Percentiles rank a stretch among this genome's conserved stretches.
These are phyloP conservation scores for Pyrenochaeta sp. DNA, from an alignment of 2,329 filamentous ascomycete genomes.

Conservation along the genomic window DNA sequence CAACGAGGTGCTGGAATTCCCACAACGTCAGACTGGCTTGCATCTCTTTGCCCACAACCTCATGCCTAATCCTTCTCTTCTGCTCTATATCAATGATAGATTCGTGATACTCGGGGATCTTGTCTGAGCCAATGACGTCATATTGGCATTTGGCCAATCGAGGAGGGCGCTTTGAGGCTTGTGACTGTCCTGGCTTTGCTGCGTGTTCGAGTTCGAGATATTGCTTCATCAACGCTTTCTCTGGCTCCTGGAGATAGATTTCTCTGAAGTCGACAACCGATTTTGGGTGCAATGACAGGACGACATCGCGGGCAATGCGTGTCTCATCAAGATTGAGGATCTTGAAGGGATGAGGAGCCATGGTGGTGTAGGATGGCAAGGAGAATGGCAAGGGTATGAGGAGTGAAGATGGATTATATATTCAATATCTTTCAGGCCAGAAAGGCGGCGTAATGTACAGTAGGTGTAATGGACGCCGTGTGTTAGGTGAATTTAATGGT, in stretches of 20 bases:
- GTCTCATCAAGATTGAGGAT: slow-evolving; percentile 66
- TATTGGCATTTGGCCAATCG: slow-evolving; percentile 64
- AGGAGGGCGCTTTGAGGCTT: slow-evolving; percentile 55
- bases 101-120: slow-evolving; percentile 64
- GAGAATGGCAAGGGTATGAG: not conserved
- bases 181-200: slow-evolving; percentile 46
- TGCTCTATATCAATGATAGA: slow-evolving; percentile 59
- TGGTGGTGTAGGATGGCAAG: slow-evolving; percentile 13
- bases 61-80: slow-evolving; percentile 53
- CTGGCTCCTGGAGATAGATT: slow-evolving; percentile 61
- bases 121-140: slow-evolving; percentile 63
- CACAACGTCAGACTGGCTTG: slow-evolving; percentile 60
- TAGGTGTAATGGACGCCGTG: not conserved
- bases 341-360: slow-evolving; percentile 62
- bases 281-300: slow-evolving; percentile 53
- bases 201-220: slow-evolving; percentile 60
- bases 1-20: slow-evolving; percentile 42
- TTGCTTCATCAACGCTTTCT: slow-evolving; percentile 57
- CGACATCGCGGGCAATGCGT: slow-evolving; percentile 58
- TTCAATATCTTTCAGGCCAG: not conserved
- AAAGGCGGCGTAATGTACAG: too few relatives aligned
- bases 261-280: slow-evolving; percentile 57
- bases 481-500: not conserved
- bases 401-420: not conserved
- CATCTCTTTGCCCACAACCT: slow-evolving; percentile 57